Evolutionary conservation across 768 basidiomycete species (phyloP).

Genomic region (Amylocystis lapponica): DNA sequence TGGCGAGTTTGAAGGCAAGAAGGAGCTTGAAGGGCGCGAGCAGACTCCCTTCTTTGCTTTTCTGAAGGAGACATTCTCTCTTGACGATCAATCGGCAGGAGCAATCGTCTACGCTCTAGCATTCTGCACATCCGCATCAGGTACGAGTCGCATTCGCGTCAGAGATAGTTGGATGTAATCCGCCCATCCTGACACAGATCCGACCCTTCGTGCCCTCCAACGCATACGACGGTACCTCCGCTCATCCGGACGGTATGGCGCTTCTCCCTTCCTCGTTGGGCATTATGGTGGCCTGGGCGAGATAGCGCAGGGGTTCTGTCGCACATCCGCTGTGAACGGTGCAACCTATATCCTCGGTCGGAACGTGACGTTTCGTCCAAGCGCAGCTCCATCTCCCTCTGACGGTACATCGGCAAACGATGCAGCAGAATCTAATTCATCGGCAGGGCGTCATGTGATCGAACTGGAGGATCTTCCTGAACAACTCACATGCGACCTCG

Average conservation of each 20-base stretch:
- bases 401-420: no score
- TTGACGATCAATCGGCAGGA: conserved; percentile 50
- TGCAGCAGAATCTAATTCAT: neutral
- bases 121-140: conserved; percentile 52
- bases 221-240: conserved; percentile 70
- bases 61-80: conserved; percentile 55
- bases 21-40: conserved; percentile 53
- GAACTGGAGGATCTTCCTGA: conserved; percentile 58
- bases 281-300: conserved; percentile 94
- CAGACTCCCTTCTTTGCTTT: conserved; percentile 55
- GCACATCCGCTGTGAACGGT: conserved; percentile 78
- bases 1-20: conserved; percentile 62
- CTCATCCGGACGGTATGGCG: conserved; percentile 82
- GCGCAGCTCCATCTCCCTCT: no score
- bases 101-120: conserved; percentile 78
- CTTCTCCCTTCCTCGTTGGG: conserved; percentile 85
- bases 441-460: conserved; percentile 32
- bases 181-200: conserved; percentile 41
- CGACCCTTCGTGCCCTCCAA: conserved; percentile 56
- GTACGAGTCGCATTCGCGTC: conserved; percentile 35
- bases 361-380: conserved; percentile 22
- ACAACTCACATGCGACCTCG: conserved; percentile 43
- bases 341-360: conserved; percentile 69
- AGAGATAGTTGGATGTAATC: neutral
- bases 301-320: conserved; percentile 86